Evolutionary conservation across 768 basidiomycete species (phyloP).

Genomic region (Trametes maxima): DNA sequence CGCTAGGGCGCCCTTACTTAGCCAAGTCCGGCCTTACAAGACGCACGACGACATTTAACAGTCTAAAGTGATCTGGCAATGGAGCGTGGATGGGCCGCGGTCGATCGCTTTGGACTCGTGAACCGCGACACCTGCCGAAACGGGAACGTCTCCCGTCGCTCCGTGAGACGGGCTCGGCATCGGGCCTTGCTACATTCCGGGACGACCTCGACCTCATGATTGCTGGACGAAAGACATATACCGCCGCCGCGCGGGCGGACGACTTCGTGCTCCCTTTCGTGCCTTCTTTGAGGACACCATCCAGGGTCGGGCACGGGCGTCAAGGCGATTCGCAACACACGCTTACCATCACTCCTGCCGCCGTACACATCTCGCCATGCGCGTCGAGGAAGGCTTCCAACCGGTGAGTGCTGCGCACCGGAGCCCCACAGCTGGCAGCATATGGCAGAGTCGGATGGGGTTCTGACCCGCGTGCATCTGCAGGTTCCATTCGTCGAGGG

Average conservation of each 20-base stretch:
- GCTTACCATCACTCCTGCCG: neutral
- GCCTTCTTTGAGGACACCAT: too few relatives aligned
- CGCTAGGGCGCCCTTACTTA: too few relatives aligned
- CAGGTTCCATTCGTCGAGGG: slow-evolving; percentile 57
- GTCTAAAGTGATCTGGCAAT: neutral
- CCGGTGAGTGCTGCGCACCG: slow-evolving; percentile 38
- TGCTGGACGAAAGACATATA: neutral
- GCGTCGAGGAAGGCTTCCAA: slow-evolving; percentile 69
- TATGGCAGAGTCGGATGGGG: neutral
- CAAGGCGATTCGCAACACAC: neutral
- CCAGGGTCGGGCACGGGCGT: neutral
- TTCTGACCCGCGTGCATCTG: slow-evolving; percentile 3
- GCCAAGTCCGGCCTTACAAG: too few relatives aligned
- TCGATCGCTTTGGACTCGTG: neutral
- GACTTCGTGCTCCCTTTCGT: neutral
- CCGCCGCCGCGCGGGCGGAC: neutral
- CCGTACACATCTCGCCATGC: slow-evolving; percentile 44
- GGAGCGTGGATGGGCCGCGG: neutral
- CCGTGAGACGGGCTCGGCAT: neutral
- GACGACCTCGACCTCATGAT: slow-evolving; percentile 5
- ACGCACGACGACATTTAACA: too few relatives aligned
- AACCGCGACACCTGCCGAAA: slow-evolving; percentile 17
- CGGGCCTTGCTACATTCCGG: slow-evolving; percentile 6
- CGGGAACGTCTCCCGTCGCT: neutral
- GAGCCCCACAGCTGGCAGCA: too few relatives aligned